These are phyloP conservation scores for Chlorella sp. DNA, from an alignment of 139 green algal species.

Conservation along the genomic window DNA sequence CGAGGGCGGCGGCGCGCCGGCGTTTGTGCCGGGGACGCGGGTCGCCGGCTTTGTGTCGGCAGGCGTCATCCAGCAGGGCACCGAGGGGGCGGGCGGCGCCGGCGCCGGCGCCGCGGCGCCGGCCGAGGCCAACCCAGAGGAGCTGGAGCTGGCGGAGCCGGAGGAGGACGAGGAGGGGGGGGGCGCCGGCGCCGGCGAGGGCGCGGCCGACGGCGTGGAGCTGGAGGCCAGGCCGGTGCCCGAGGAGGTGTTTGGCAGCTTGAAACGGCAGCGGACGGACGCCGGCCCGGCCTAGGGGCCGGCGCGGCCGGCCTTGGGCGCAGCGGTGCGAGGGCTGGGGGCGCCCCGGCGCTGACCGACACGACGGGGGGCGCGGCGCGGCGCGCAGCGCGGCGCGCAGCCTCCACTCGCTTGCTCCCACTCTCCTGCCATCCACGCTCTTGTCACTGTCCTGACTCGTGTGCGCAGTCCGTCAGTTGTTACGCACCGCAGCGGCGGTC, in stretches of 20 bases:
- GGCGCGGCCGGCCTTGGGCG: no score
- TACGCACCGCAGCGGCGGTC: no score
- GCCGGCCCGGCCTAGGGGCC: background rate
- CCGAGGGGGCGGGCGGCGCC: conserved; percentile 12
- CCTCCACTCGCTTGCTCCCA: no score
- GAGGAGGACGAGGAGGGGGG: conserved; percentile 47
- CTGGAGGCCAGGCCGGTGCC: conserved; percentile 82
- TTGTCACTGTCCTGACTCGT: no score
- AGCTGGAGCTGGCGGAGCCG: conserved; percentile 85
- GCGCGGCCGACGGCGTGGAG: conserved; percentile 47
- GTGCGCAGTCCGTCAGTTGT: no score
- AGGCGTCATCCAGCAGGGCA: conserved; percentile 70
- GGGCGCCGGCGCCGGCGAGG: conserved; percentile 42
- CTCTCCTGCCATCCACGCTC: no score
- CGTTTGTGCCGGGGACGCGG: conserved; percentile 36
- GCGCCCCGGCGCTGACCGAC: no score
- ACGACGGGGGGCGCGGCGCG: no score
- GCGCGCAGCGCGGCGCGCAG: no score
- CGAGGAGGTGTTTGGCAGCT: conserved; percentile 74
- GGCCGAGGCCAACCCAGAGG: conserved; percentile 84
- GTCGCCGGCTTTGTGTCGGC: conserved; percentile 84
- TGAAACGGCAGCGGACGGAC: conserved; percentile 27
- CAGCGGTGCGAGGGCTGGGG: no score
- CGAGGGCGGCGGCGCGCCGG: conserved; percentile 12
- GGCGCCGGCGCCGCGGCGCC: conserved; percentile 8